A percentile compares a stretch with the other conserved stretches of the same genome.
Conservation (phyloP, 1,139 yeast genomes). For the Geotrichum carabidarum region DNA sequence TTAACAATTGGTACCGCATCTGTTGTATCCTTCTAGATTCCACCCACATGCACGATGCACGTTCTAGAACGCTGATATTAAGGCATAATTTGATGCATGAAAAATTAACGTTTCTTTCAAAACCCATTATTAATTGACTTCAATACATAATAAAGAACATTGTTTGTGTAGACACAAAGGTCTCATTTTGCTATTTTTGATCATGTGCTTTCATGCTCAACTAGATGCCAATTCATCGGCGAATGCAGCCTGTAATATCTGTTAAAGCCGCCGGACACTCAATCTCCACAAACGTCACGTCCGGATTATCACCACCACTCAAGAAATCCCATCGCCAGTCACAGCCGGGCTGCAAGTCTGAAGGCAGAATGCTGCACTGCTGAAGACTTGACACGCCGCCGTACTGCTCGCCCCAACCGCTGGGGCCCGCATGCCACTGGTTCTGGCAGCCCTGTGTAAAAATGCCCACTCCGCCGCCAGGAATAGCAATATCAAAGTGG, state of each 20-base stretch:
- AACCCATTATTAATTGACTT: neutral
- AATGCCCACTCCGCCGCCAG: constrained; percentile 24
- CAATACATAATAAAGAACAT: neutral
- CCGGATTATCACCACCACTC: constrained; percentile 21
- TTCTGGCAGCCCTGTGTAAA: constrained; percentile 19
- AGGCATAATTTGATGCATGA: no score
- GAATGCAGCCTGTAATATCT: constrained; percentile 20
- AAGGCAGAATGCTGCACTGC: constrained; percentile 20
- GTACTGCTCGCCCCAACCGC: constrained; percentile 21
- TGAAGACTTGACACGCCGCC: constrained; percentile 20
- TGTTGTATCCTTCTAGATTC: no score
- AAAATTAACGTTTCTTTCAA: neutral
- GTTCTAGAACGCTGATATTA: no score
- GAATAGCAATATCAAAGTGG: constrained; percentile 22
- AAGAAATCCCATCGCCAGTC: constrained; percentile 23
- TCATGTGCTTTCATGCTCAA: neutral
- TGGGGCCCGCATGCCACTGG: constrained; percentile 19
- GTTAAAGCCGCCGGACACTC: constrained; percentile 22
- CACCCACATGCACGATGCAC: no score
- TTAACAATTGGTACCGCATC: no score
- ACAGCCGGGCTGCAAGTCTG: constrained; percentile 20
- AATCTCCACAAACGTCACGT: constrained; percentile 20
- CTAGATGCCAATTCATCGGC: neutral
- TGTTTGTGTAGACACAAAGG: neutral
- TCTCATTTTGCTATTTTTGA: neutral